Base-by-base conservation (phyloP, 208 protist species). In the Trypanosoma platydactyli region DNA sequence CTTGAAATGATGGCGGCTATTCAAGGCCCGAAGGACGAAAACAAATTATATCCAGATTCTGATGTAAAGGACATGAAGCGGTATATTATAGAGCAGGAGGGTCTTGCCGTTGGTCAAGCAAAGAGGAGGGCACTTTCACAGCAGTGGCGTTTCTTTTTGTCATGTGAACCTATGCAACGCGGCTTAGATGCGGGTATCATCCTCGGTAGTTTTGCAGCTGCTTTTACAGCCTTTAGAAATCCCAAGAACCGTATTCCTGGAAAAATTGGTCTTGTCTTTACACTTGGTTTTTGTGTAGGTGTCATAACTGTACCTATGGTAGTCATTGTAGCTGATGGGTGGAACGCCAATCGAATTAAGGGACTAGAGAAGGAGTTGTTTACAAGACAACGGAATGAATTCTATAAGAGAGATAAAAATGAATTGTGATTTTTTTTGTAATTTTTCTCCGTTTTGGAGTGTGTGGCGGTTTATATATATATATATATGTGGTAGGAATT, bases 41-140 rank as follows among this genome's bases (percentile, higher is more conserved):
- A 79, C 55, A 89, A 86, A 53, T 82, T 86, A 64, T 86, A 87
- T 58, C 88, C 84, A 7, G 84, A 91, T 54, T 86, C 88, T 7
- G 79, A 89, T 18, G 71, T 91, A 1, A 86, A 84, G 27, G 80
- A 91, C 50, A 44, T 94, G n/a, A 81, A 77, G 54, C 78, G 88
- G 74, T 94, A 94, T 61, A 89, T 94, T 33, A 88, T 88, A 45
- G 88, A 94, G 57, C 84, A 91, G 42, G 88, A 94, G 46, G 88
- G 88, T 1, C 78, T 94, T 27, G 78, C 86, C 35, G 86, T 94
- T 61, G 88, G 88, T 6, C 71, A 91, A 41, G 25, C 68, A 4
- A 79, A 79, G 25, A 62, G 80, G 29, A 75, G 75, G 20, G 79
- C 69, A 5, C 64, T 94, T 41, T 75, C 88, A 15, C 88, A 94